Evolutionary conservation across 148 eudicot genomes (phyloP).

Genomic region (Spergularia bocconei): DNA sequence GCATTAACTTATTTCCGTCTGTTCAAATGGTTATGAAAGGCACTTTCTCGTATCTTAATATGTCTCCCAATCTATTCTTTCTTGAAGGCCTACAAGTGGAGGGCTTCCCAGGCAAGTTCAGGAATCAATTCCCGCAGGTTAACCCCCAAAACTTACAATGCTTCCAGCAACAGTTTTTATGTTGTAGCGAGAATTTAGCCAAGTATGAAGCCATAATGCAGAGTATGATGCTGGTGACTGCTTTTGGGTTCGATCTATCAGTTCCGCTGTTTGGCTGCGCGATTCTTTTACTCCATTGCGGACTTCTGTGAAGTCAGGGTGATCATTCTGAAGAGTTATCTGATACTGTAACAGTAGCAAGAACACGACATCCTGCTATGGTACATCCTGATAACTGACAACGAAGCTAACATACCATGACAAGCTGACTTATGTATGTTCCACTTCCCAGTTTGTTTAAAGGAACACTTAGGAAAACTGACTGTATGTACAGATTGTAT

Average conservation of each 20-base stretch:
- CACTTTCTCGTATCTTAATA: background rate
- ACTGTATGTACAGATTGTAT: too few species aligned
- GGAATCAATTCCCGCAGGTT: constrained; percentile 37
- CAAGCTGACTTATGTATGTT: background rate
- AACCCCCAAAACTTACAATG: background rate
- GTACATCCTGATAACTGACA: background rate
- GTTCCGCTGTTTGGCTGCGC: background rate
- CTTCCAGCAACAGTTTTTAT: constrained; percentile 3
- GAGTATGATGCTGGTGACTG: constrained; percentile 1
- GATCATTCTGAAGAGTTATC: background rate
- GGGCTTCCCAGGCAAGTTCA: constrained; percentile 47
- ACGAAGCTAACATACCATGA: background rate
- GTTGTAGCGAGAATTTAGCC: background rate
- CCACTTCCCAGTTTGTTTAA: too few species aligned
- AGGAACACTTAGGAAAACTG: too few species aligned
- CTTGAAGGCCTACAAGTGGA: constrained; percentile 79
- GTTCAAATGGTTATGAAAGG: background rate
- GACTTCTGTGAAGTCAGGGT: background rate
- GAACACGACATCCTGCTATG: too few species aligned
- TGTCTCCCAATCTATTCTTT: constrained; percentile 8
- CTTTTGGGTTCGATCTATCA: constrained; percentile 2
- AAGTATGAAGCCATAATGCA: constrained; percentile 1
- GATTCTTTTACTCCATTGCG: background rate
- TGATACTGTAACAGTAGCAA: background rate
- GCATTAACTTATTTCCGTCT: background rate